A percentile compares a stretch with the other conserved stretches of the same genome.
Conservation (phyloP, 345 rosid genomes). For the Citropsis articulata region DNA sequence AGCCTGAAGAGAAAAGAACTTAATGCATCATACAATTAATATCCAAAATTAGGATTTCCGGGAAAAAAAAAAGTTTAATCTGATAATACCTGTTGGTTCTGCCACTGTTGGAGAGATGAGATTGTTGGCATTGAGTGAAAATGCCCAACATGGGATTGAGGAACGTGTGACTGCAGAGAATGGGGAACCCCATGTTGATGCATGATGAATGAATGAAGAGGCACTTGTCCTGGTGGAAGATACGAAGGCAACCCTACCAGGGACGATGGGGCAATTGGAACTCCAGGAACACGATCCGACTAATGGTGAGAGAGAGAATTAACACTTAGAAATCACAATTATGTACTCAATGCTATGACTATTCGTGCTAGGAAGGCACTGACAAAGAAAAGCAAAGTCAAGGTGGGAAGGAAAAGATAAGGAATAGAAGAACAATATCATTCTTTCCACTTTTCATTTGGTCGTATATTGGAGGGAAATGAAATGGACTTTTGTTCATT, state of each 20-base stretch:
- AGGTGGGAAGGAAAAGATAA: background rate
- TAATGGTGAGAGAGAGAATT: slow-evolving; percentile 20
- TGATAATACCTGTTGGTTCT: slow-evolving; percentile 61
- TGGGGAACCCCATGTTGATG: slow-evolving; percentile 75
- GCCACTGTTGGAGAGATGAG: slow-evolving; percentile 61
- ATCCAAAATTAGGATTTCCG: background rate
- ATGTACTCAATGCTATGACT: background rate
- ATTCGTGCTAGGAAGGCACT: background rate
- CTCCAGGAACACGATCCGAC: slow-evolving; percentile 48
- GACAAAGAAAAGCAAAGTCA: too few species aligned
- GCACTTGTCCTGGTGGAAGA: slow-evolving; percentile 73
- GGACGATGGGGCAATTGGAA: slow-evolving; percentile 55
- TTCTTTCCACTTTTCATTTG: background rate
- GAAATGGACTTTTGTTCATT: background rate
- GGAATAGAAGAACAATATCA: background rate
- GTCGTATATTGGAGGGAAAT: background rate
- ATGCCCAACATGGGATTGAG: slow-evolving; percentile 61
- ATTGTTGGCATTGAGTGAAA: slow-evolving; percentile 45
- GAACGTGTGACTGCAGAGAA: slow-evolving; percentile 54
- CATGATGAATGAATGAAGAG: slow-evolving; percentile 71
- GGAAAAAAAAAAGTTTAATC: slow-evolving; percentile 5
- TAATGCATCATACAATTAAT: background rate
- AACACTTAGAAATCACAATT: background rate
- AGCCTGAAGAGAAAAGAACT: slow-evolving; percentile 36
- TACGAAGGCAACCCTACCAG: slow-evolving; percentile 62